A percentile compares a stretch with the other conserved stretches of the same genome.
phyloP scores from a whole-genome alignment of 176 grass and related monocot species.

The Dendrocalamus sinicus region DNA sequence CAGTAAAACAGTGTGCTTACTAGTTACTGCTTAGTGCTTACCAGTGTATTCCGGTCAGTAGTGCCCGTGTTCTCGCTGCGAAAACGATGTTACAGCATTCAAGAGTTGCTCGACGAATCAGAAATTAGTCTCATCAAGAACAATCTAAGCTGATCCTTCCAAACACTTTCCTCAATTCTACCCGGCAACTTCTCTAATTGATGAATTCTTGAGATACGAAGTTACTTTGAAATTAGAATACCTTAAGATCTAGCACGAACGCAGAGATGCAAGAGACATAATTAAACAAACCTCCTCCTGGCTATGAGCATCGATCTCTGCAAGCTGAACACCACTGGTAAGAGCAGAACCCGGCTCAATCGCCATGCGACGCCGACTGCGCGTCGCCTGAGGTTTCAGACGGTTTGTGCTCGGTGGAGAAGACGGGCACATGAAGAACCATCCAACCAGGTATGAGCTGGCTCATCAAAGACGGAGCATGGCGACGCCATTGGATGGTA shows the following conservation, averaged over 20 bases:
- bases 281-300: not conserved
- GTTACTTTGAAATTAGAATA: too few relatives aligned
- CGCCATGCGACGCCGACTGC: not conserved
- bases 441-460: constrained; percentile 46
- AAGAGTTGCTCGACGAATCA: not conserved
- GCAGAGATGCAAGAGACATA: constrained; percentile 2
- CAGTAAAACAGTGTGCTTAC: not conserved
- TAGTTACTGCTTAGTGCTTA: not conserved
- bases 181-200: not conserved
- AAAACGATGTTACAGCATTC: not conserved
- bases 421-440: constrained; percentile 81
- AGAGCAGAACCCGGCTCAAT: not conserved
- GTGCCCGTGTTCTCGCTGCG: constrained; percentile 16
- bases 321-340: not conserved
- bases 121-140: not conserved
- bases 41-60: constrained; percentile 21
- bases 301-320: not conserved
- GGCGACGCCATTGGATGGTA: constrained; percentile 53
- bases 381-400: constrained; percentile 36
- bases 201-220: not conserved
- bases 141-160: not conserved
- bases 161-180: not conserved
- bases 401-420: constrained; percentile 75
- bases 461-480: not conserved
- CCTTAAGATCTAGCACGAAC: not conserved